phyloP scores from a whole-genome alignment of 768 basidiomycete species.

The Tricholoma terreum region DNA sequence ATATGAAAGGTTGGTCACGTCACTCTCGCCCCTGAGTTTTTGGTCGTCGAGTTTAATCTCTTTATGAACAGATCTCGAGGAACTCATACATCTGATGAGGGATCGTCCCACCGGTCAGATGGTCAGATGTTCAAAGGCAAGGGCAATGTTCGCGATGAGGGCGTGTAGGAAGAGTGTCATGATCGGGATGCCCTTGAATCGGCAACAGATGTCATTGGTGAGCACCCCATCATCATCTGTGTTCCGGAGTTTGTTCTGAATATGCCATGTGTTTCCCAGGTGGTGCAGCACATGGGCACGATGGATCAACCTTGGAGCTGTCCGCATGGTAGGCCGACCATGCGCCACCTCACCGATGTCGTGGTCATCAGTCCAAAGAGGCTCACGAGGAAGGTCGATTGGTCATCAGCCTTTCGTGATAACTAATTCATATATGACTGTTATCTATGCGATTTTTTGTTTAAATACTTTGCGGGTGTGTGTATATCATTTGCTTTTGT shows the following conservation, averaged over 20 bases:
- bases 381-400: constrained; percentile 27
- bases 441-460: neutral
- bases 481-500: too few relatives aligned
- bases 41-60: constrained; percentile 1
- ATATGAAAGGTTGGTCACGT: constrained; percentile 64
- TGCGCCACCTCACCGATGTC: constrained; percentile 71
- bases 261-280: constrained; percentile 36
- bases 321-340: constrained; percentile 83
- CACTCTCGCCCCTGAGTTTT: neutral
- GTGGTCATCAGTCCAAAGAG: constrained; percentile 11
- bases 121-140: constrained; percentile 90
- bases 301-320: constrained; percentile 89
- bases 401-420: constrained; percentile 21
- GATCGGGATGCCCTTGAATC: constrained; percentile 84
- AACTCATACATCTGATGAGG: constrained; percentile 81
- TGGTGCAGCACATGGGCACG: constrained; percentile 77
- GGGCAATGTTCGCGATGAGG: constrained; percentile 94
- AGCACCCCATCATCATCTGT: constrained; percentile 19
- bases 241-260: neutral
- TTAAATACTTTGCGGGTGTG: too few relatives aligned
- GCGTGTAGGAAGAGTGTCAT: constrained; percentile 97
- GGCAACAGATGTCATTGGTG: constrained; percentile 73
- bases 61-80: constrained; percentile 73
- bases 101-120: constrained; percentile 76
- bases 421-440: neutral